Conservation (phyloP, 2,329 filamentous ascomycete species). For the Colletotrichum sp. region DNA sequence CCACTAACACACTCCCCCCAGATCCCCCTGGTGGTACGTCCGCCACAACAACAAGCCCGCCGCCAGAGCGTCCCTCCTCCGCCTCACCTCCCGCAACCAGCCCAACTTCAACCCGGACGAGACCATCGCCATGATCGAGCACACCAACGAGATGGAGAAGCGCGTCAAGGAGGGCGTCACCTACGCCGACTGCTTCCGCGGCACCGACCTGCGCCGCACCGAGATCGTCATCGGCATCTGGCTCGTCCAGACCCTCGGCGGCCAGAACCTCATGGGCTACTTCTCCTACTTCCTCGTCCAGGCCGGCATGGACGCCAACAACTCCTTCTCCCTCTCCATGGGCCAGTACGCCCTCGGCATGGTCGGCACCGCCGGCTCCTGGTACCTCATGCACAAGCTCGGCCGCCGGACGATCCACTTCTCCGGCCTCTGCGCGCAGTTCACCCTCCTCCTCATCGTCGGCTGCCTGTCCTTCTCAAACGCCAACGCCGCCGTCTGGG, state of each 20-base stretch:
- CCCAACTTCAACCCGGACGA: slow-evolving; percentile 48
- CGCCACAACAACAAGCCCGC: slow-evolving; percentile 45
- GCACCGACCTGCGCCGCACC: slow-evolving; percentile 55
- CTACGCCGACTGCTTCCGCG: slow-evolving; percentile 58
- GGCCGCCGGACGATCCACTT: slow-evolving; percentile 57
- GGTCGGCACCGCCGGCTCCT: slow-evolving; percentile 55
- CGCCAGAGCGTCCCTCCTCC: slow-evolving; percentile 44
- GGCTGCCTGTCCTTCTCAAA: slow-evolving; percentile 42
- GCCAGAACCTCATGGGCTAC: slow-evolving; percentile 49
- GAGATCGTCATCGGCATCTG: slow-evolving; percentile 56
- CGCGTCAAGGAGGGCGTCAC: slow-evolving; percentile 43
- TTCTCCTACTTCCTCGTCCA: slow-evolving; percentile 35
- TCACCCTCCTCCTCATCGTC: slow-evolving; percentile 44
- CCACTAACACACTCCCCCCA: slow-evolving; percentile 12
- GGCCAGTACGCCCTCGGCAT: slow-evolving; percentile 55
- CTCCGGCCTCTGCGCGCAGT: slow-evolving; percentile 45
- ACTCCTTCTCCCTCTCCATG: slow-evolving; percentile 51
- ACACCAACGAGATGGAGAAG: slow-evolving; percentile 57
- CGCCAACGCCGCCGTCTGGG: slow-evolving; percentile 40
- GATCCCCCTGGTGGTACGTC: slow-evolving; percentile 57
- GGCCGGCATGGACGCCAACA: slow-evolving; percentile 47
- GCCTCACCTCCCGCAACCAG: slow-evolving; percentile 44
- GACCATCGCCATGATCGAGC: slow-evolving; percentile 57
- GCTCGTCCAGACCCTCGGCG: slow-evolving; percentile 53
- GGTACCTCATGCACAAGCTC: slow-evolving; percentile 52